Conservation (phyloP, 139 green algal species). For the Coccomyxa sp. region DNA sequence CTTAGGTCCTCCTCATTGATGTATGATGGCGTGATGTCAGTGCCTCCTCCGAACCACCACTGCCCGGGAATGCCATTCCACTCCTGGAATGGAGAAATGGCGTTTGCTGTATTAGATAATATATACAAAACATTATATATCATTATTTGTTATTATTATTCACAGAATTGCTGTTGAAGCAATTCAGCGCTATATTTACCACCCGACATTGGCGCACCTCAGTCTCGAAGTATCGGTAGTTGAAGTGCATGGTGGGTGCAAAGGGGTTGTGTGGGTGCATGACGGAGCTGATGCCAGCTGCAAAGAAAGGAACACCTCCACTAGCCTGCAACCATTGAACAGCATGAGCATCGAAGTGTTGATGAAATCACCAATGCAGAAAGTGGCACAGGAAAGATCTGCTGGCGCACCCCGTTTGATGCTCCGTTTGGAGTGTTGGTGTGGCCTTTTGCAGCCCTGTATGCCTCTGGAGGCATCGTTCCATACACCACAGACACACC, state of each 20-base stretch:
- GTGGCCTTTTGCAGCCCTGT: conserved; percentile 74
- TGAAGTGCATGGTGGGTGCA: conserved; percentile 98
- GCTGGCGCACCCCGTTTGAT: neutral
- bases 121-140: too few relatives aligned
- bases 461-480: conserved; percentile 94
- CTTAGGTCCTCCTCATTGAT: conserved; percentile 91
- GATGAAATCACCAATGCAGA: neutral
- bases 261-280: conserved; percentile 98
- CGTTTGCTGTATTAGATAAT: too few relatives aligned
- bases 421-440: neutral
- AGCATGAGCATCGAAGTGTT: neutral
- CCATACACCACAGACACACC: conserved; percentile 97
- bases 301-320: conserved; percentile 95
- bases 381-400: too few relatives aligned
- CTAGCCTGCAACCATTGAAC: conserved; percentile 18
- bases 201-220: conserved; percentile 28
- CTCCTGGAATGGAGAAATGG: conserved; percentile 27
- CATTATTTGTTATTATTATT: too few relatives aligned
- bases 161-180: too few relatives aligned
- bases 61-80: conserved; percentile 86
- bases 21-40: conserved; percentile 96
- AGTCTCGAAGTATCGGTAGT: conserved; percentile 99
- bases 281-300: conserved; percentile 91
- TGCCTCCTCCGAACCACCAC: conserved; percentile 99
- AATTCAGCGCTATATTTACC: too few relatives aligned